A percentile compares a stretch with the other conserved stretches of the same genome.
These are phyloP conservation scores for Miscanthus lutarioriparius DNA, from an alignment of 176 grass and related monocot species.

Conservation along the genomic window DNA sequence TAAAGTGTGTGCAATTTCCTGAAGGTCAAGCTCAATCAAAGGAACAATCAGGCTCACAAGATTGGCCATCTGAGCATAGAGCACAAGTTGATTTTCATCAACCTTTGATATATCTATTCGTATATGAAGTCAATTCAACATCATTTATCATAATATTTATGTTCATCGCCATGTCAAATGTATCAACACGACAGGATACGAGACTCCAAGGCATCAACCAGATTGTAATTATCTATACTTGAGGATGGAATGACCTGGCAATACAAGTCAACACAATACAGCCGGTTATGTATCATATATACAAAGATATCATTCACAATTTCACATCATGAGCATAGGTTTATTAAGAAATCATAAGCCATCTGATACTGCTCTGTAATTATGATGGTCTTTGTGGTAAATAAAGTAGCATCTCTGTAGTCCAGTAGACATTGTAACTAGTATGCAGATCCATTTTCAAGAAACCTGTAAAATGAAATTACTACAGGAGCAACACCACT, in stretches of 20 bases:
- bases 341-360: slow-evolving; percentile 1
- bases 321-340: not conserved
- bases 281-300: not conserved
- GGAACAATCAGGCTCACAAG: slow-evolving; percentile 78
- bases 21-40: slow-evolving; percentile 66
- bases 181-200: slow-evolving; percentile 61
- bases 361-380: not conserved
- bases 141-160: not conserved
- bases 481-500: not conserved
- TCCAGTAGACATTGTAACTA: not conserved
- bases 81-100: slow-evolving; percentile 71
- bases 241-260: slow-evolving; percentile 71
- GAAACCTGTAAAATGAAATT: not conserved
- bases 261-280: slow-evolving; percentile 31
- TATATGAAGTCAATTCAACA: slow-evolving; percentile 42
- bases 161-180: slow-evolving; percentile 25
- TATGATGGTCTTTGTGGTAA: not conserved
- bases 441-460: not conserved
- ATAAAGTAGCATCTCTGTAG: not conserved
- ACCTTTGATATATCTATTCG: slow-evolving; percentile 67
- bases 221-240: slow-evolving; percentile 61
- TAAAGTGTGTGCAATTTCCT: slow-evolving; percentile 75
- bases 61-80: slow-evolving; percentile 96
- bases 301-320: not conserved
- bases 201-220: slow-evolving; percentile 77